Conservation (phyloP, 257 asterid genomes). For the Solanum chilense region DNA sequence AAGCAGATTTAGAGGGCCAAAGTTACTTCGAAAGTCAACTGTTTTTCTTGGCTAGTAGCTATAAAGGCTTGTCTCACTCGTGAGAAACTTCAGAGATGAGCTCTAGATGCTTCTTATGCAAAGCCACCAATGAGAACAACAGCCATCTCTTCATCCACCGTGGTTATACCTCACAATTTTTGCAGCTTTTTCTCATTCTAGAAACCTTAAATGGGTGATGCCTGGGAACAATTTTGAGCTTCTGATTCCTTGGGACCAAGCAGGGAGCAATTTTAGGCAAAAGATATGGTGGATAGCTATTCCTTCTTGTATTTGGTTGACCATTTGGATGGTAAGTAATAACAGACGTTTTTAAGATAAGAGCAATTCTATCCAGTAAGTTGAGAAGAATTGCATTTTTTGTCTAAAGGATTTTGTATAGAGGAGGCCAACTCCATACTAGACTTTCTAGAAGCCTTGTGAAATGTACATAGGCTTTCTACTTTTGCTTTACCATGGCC, state of each 20-base stretch:
- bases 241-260: not conserved
- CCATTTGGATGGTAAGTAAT: not conserved
- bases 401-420: not conserved
- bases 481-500: not conserved
- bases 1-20: not conserved
- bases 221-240: not conserved
- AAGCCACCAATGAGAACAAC: not conserved
- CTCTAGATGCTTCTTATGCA: not conserved
- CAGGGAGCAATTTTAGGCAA: not conserved
- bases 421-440: not conserved
- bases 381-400: not conserved
- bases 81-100: not conserved
- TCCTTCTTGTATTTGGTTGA: not conserved
- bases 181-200: not conserved
- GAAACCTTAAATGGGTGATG: not conserved
- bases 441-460: not conserved
- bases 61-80: not conserved
- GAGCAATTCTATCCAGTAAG: not conserved
- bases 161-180: not conserved
- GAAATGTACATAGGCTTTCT: not conserved
- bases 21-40: not conserved
- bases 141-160: not conserved
- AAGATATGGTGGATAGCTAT: not conserved
- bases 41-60: not conserved
- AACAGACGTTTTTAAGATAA: not conserved